Evolutionary conservation across 176 grass and related monocot genomes (phyloP).

Genomic region (Miscanthus lutarioriparius): DNA sequence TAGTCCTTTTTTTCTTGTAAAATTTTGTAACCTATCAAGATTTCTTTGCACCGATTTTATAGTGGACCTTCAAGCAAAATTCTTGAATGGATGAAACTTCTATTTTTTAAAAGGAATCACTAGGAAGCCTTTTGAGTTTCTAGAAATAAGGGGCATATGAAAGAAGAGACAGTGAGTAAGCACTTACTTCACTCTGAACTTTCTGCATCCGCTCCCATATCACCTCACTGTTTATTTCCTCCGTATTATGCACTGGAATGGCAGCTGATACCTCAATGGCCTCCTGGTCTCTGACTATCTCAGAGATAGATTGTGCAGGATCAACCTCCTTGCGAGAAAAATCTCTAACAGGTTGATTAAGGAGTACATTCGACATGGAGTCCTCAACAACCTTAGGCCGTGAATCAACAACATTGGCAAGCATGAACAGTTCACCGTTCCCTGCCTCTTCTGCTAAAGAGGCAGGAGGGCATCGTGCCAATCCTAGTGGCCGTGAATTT

Average conservation of each 20-base stretch:
- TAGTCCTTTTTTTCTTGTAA: not conserved
- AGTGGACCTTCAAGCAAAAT: not conserved
- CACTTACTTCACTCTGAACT: not conserved
- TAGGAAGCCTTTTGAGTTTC: not conserved
- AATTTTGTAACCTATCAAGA: not conserved
- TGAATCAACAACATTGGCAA: not conserved
- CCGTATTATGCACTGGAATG: not conserved
- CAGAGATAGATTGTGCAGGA: conserved; percentile 1
- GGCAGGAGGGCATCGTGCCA: not conserved
- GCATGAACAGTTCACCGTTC: not conserved
- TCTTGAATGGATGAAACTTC: not conserved
- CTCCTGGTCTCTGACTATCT: not conserved
- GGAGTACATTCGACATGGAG: not conserved
- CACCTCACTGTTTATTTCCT: not conserved
- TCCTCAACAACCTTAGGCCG: not conserved
- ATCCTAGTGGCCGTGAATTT: not conserved
- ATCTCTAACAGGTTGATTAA: not conserved
- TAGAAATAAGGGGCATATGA: not conserved
- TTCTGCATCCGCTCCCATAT: not conserved
- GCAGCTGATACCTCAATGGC: not conserved
- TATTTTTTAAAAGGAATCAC: not conserved
- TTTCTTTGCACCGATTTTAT: not conserved
- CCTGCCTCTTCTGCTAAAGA: not conserved
- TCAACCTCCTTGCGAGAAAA: not conserved
- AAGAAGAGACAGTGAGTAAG: not conserved